Evolutionary conservation across 306 rosid species (phyloP), one percentile per base, ranked within the genome.

Genomic region (Senna tora): DNA sequence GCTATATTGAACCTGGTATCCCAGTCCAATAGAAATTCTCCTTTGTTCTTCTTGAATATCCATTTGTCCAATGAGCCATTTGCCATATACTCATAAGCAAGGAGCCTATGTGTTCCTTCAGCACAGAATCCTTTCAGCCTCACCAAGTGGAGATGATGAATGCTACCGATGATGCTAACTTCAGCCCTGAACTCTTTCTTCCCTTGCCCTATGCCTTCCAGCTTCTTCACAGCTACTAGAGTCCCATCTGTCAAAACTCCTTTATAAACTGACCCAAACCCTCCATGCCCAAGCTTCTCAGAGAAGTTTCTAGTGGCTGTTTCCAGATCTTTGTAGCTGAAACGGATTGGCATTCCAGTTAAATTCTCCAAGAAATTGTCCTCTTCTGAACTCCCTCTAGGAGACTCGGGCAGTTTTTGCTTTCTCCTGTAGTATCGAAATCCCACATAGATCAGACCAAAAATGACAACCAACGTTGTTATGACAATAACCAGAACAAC

Each of bases 151-250:
- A 83, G 84, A 72, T 94, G 98, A 78, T 94, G 98, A 75, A 94
- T 89, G 82, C 92, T 91, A 33, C 97, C 98, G 10, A 94, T 94
- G 80, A 87, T 89, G 88, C 96, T 94, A 60, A 91, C 98, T 84
- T 94, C 96, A 20, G 98, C 96, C 69, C 96, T 85, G 78, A 94
- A 86, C 81, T 91, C 97, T 77, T 91, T 93, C 88, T 91, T 94
- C 62, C 98, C 98, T 64, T 94, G 99, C 34, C 97, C 97, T 45
- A 87, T 84, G 63, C 92, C 79, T 84, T 91, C 99, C 67, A 91
- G 69, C 83, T 94, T 76, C 84, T 94, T 94, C 87, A 94, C 96
- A 5, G 99, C 99, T 58, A 94, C 5, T 67, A 75, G 84, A 51
- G 90, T 86, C 61, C 97, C 96, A 72, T 94, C 93, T 1, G 79